A percentile compares a stretch with the other conserved stretches of the same genome.
phyloP scores from a whole-genome alignment of 208 protist species.

The Crithidia acanthocephali region DNA sequence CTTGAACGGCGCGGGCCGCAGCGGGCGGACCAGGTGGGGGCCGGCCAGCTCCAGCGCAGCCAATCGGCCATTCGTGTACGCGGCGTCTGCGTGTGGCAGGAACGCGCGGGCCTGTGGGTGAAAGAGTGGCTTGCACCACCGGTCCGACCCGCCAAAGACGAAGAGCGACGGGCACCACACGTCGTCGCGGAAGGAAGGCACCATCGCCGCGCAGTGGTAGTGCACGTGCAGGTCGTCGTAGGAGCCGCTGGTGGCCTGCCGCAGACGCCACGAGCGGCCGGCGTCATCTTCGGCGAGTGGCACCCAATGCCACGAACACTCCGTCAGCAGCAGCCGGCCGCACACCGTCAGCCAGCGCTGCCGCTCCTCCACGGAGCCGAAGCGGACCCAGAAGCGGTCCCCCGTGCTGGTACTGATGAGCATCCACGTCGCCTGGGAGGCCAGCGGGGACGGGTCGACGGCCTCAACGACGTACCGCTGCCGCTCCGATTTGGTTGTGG shows the following conservation, averaged over 20 bases:
- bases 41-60: constrained; percentile 45
- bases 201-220: constrained; percentile 49
- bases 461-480: constrained; percentile 56
- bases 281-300: constrained; percentile 40
- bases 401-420: constrained; percentile 59
- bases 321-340: constrained; percentile 31
- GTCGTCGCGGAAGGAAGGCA: constrained; percentile 22
- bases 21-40: constrained; percentile 35
- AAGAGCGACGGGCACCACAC: constrained; percentile 37
- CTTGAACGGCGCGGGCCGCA: constrained; percentile 50
- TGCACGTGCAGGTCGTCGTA: constrained; percentile 57
- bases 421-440: constrained; percentile 35
- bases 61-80: constrained; percentile 27
- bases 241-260: constrained; percentile 26
- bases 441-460: constrained; percentile 45
- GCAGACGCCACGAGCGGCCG: constrained; percentile 21
- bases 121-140: constrained; percentile 41
- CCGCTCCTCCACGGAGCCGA: constrained; percentile 45
- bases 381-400: constrained; percentile 77
- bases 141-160: constrained; percentile 48
- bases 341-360: constrained; percentile 50
- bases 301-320: constrained; percentile 67
- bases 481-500: constrained; percentile 30
- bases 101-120: constrained; percentile 39
- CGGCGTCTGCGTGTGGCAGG: constrained; percentile 36